These are phyloP conservation scores for Rhodotorula toruloides DNA, from an alignment of 768 basidiomycete genomes.

Conservation along the genomic window DNA sequence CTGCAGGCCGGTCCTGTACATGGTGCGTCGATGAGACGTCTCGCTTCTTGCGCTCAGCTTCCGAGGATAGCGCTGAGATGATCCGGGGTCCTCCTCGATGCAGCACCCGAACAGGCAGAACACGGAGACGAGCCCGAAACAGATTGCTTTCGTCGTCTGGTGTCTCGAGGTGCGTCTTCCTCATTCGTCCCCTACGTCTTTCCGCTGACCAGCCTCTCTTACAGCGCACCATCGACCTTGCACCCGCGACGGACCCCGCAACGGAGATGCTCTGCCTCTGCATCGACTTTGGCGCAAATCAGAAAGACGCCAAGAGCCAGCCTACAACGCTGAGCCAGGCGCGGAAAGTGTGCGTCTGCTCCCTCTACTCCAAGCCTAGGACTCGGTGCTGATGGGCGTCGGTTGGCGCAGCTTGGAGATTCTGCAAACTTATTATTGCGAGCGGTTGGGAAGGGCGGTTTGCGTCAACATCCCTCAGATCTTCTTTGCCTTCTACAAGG, in stretches of 20 bases:
- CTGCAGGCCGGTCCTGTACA: slow-evolving; percentile 46
- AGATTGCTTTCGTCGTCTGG: slow-evolving; percentile 62
- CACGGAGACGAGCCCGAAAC: slow-evolving; percentile 53
- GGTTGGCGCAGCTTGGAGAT: slow-evolving; percentile 49
- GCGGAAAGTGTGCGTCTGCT: slow-evolving; percentile 34
- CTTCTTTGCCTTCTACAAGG: slow-evolving; percentile 41
- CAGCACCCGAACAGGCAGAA: slow-evolving; percentile 58
- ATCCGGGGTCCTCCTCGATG: background rate
- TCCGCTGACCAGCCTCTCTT: too few relatives aligned
- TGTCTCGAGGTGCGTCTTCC: slow-evolving; percentile 55
- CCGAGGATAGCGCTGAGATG: background rate
- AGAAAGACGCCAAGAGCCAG: slow-evolving; percentile 33
- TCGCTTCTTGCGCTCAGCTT: background rate
- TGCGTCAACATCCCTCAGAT: slow-evolving; percentile 66
- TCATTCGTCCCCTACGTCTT: background rate
- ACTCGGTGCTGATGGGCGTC: background rate
- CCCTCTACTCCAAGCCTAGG: background rate
- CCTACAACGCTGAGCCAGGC: slow-evolving; percentile 42
- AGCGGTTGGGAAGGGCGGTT: slow-evolving; percentile 69
- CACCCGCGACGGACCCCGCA: slow-evolving; percentile 25
- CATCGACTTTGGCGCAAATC: slow-evolving; percentile 42
- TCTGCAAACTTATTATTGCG: slow-evolving; percentile 48
- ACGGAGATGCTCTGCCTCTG: slow-evolving; percentile 39
- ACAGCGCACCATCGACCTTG: slow-evolving; percentile 34
- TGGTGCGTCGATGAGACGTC: slow-evolving; percentile 10